Evolutionary conservation across 257 asterid genomes (phyloP).

Genomic region (Cordia subcordata): DNA sequence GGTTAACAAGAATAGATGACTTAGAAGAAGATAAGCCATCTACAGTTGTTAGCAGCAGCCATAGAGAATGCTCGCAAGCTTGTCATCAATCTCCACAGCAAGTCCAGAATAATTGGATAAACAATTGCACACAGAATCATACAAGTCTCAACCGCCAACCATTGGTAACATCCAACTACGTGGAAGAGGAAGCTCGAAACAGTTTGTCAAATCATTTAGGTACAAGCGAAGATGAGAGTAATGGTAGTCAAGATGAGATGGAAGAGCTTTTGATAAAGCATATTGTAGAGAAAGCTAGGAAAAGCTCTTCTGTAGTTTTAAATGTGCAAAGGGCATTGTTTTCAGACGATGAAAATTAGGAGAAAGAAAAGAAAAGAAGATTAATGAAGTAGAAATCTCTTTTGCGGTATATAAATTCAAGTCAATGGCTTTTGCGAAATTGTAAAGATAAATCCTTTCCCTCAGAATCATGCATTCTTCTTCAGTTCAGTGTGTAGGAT

Average conservation of each 20-base stretch:
- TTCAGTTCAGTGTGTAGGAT: no score
- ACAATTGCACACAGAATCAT: slow-evolving; percentile 6
- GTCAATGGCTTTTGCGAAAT: not conserved
- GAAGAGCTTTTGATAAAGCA: slow-evolving; percentile 76
- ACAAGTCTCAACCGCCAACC: slow-evolving; percentile 10
- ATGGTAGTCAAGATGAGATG: slow-evolving; percentile 58
- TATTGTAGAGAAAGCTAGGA: slow-evolving; percentile 73
- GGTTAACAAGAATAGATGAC: slow-evolving; percentile 39
- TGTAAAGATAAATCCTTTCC: not conserved
- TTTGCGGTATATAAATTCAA: slow-evolving; percentile 7
- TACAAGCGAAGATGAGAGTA: slow-evolving; percentile 28
- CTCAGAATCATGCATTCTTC: not conserved
- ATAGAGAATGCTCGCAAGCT: slow-evolving; percentile 14
- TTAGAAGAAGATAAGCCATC: slow-evolving; percentile 42
- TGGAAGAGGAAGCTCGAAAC: slow-evolving; percentile 16
- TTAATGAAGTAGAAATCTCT: not conserved
- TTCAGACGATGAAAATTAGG: slow-evolving; percentile 31
- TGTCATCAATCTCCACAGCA: slow-evolving; percentile 11
- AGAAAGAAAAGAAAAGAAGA: slow-evolving; percentile 15
- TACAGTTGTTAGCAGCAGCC: slow-evolving; percentile 9
- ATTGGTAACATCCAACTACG: slow-evolving; percentile 6
- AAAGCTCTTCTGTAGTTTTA: slow-evolving; percentile 86
- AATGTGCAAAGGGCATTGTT: slow-evolving; percentile 67
- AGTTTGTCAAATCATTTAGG: slow-evolving; percentile 13
- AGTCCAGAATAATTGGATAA: slow-evolving; percentile 19